Evolutionary conservation across 1,284 basidiomycete genomes (phyloP), one percentile per base, ranked within the genome.

Genomic region (Rhizoctonia solani): DNA sequence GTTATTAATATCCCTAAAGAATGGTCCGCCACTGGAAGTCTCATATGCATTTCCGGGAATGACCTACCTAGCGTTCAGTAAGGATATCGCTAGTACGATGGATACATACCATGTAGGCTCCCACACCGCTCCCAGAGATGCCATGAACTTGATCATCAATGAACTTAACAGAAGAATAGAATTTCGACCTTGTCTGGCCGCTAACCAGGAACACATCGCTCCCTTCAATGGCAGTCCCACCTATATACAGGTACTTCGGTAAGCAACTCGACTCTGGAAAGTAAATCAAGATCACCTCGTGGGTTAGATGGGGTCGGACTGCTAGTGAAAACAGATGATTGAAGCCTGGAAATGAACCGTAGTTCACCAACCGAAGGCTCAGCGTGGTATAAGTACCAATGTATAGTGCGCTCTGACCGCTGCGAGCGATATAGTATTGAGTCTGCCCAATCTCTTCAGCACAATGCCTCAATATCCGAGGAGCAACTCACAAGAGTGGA

Each of bases 151-250:
- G 32, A 19, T 65, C 61, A 23, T 54, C 46, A 27, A 53, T 53
- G 27, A 65, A 65, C n/a, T 50, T 6, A 44, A 65, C 61, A 9
- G 61, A 65, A 2, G 61, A 65, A 37, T 65, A 65, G 50, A 65
- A 83, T 72, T 83, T 82, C 46, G 80, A 81, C 13, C 81, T 77
- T 1, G 81, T 83, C 71, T 82, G 78, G 1, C 81, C 81, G 66
- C 80, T 77, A 44, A 81, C 68, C 19, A 75, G 47, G 73, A 76
- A 82, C 13, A 82, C 81, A 70, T 83, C 81, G 1, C 77, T 76
- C 8, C 81, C 81, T 73, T 82, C 81, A 47, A 82, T 79, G 13
- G 77, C 77, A 25, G 77, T 75, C 3, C 78, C 78, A 8, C 61
- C 61, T 65, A 39, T n/a, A 39, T 39, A 39, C 16, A 16, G 16